Conservation (phyloP, 495 filamentous ascomycete genomes). For the Cercophora newfieldiana region DNA sequence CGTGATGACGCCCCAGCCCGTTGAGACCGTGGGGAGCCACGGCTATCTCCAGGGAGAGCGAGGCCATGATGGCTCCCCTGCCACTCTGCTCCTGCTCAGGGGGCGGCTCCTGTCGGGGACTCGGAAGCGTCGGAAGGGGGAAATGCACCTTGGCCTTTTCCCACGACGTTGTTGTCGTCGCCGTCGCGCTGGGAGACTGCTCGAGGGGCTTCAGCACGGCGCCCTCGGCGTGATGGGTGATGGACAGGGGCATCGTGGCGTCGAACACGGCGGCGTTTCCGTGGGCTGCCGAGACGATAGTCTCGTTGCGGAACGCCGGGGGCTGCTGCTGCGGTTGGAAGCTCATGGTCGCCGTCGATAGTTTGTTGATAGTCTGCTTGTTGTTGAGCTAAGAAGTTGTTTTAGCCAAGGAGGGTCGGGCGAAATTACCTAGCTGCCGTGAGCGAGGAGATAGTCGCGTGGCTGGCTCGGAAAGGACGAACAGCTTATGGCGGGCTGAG, state of each 20-base stretch:
- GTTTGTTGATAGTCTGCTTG: not conserved
- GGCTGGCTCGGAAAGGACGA: too few relatives aligned
- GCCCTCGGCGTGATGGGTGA: not conserved
- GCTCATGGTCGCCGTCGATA: not conserved
- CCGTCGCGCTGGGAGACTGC: not conserved
- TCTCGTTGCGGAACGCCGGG: not conserved
- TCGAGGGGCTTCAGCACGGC: not conserved
- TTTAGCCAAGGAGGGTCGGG: too few relatives aligned
- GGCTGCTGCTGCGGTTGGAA: not conserved
- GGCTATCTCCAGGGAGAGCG: not conserved
- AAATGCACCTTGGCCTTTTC: not conserved
- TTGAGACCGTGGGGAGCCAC: not conserved
- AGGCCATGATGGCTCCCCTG: not conserved
- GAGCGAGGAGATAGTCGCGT: too few relatives aligned
- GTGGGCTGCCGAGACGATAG: constrained; percentile 1
- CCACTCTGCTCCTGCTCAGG: not conserved
- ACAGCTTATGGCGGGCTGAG: too few relatives aligned
- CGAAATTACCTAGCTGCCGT: too few relatives aligned
- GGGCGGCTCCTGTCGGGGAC: not conserved
- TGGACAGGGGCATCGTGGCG: not conserved
- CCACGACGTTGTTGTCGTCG: not conserved
- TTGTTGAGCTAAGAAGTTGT: too few relatives aligned
- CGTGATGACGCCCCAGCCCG: not conserved
- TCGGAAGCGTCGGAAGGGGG: not conserved
- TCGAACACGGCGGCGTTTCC: not conserved